Evolutionary conservation across 2,329 filamentous ascomycete genomes (phyloP).

Genomic region (Neopestalotiopsis clavispora): DNA sequence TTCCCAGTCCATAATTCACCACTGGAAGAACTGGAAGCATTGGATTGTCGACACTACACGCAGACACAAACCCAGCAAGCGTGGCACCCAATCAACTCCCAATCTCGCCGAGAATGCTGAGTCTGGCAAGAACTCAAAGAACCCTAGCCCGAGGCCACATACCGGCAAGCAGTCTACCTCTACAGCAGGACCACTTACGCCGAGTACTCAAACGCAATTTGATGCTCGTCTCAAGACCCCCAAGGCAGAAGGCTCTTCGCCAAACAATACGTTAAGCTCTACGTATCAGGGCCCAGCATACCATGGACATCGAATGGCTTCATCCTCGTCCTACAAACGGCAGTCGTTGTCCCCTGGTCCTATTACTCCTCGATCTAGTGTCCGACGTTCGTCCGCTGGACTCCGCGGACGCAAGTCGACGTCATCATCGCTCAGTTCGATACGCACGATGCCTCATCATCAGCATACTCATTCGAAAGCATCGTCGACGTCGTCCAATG

Average conservation of each 20-base stretch:
- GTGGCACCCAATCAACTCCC: constrained; percentile 62
- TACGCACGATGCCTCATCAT: constrained; percentile 85
- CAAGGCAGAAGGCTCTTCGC: constrained; percentile 26
- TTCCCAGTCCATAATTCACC: constrained; percentile 62
- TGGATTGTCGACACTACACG: constrained; percentile 66
- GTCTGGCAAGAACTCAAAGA: constrained; percentile 51
- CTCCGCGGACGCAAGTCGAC: constrained; percentile 93
- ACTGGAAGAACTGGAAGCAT: constrained; percentile 69
- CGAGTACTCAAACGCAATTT: constrained; percentile 54
- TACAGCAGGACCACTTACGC: constrained; percentile 42
- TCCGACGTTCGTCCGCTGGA: constrained; percentile 81
- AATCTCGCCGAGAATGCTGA: constrained; percentile 58
- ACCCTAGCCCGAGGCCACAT: constrained; percentile 62
- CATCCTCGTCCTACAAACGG: constrained; percentile 62
- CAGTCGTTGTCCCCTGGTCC: constrained; percentile 87
- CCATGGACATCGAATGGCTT: constrained; percentile 40
- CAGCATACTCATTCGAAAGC: constrained; percentile 91
- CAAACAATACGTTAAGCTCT: constrained; percentile 32
- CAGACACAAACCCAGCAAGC: constrained; percentile 54
- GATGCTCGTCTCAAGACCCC: constrained; percentile 51
- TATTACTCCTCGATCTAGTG: constrained; percentile 84
- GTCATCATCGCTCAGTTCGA: constrained; percentile 90
- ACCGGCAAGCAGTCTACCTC: constrained; percentile 60
- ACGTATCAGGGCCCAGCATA: constrained; percentile 33
- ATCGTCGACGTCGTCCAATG: constrained; percentile 86